These are phyloP conservation scores for Coniochaeta sp. DNA, from an alignment of 2,329 filamentous ascomycete genomes.

Conservation along the genomic window DNA sequence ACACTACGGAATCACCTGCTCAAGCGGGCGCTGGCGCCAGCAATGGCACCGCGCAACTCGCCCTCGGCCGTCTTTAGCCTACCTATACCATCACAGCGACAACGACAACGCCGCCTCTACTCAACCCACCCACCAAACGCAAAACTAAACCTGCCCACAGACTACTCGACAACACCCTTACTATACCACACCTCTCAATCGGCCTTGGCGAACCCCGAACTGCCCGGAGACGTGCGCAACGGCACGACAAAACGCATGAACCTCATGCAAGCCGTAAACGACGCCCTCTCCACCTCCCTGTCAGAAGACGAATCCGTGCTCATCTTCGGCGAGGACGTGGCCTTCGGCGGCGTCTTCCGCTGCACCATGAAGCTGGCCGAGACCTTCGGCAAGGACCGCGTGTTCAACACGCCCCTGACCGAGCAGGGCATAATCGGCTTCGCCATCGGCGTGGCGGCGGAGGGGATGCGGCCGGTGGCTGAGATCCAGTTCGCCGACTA, in stretches of 20 bases:
- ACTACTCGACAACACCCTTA: slow-evolving; percentile 76
- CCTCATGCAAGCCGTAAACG: slow-evolving; percentile 88
- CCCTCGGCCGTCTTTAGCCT: neutral
- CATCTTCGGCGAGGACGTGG: slow-evolving; percentile 93
- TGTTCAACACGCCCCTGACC: slow-evolving; percentile 92
- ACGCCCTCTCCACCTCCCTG: slow-evolving; percentile 76
- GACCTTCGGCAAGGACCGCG: slow-evolving; percentile 77
- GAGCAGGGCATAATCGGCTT: slow-evolving; percentile 96
- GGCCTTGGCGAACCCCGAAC: slow-evolving; percentile 63
- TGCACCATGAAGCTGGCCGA: slow-evolving; percentile 87
- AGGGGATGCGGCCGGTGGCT: slow-evolving; percentile 87
- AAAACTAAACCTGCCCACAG: slow-evolving; percentile 74
- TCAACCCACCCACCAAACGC: slow-evolving; percentile 53
- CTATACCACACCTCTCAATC: slow-evolving; percentile 72
- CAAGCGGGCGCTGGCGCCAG: neutral
- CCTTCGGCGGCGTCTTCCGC: slow-evolving; percentile 93
- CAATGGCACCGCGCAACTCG: neutral
- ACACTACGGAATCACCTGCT: neutral
- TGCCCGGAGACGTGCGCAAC: slow-evolving; percentile 57
- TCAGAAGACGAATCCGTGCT: slow-evolving; percentile 78
- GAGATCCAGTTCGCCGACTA: slow-evolving; percentile 97
- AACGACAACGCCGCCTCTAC: slow-evolving; percentile 24
- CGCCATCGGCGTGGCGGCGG: slow-evolving; percentile 79
- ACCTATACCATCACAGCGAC: neutral
- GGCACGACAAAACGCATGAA: slow-evolving; percentile 81